Base-by-base conservation (phyloP, 2,329 filamentous ascomycete genomes). In the Trichophyton simii region DNA sequence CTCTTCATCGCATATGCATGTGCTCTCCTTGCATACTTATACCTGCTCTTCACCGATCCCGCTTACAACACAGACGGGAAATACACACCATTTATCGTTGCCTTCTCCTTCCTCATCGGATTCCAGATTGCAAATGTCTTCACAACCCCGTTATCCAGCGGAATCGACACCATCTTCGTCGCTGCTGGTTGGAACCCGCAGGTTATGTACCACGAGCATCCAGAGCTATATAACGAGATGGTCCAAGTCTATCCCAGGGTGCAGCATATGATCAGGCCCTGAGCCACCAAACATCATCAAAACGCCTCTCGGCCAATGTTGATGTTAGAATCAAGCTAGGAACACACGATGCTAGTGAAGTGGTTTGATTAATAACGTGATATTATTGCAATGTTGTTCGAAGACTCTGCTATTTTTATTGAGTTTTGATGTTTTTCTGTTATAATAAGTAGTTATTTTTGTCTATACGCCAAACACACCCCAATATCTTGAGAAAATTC, bases 161-260 rank as follows among this genome's bases (percentile, higher is more conserved):
- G 92, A n/a, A 84, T 95, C 65, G 88, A 95, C 67, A 95, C 91
- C 0, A 88, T 96, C 64, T 96, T 96, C 68, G 89, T 96, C 0
- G 91, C 89, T 1, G 80, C 80, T 72, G 83, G 81, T 1, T 85
- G 82, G 82, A 82, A 84, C 71, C 82, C 82, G 7, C 73, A 78
- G 60, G 87, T 92, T 7, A 77, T 96, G 77, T 87, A 90, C 71
- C 79, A 83, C 48, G 86, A 94, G 61, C 91, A 96, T 72, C 84
- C 86, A 0, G 89, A 95, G 64, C 75, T 97, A 55, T 96, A 55
- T 6, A 11, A 55, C 3, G 50, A 55, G 50, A 55, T 55, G 50
- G 50, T 55, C 50, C 25, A 36, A n/a, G 50, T 55, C 28, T 55
- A 55, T 20, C 50, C 50, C 13, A 36, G 50, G 50, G 50, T 55